A percentile compares a stretch with the other conserved stretches of the same genome.
These are phyloP conservation scores for Paecilomyces niveus DNA, from an alignment of 2,329 filamentous ascomycete genomes.

Conservation along the genomic window DNA sequence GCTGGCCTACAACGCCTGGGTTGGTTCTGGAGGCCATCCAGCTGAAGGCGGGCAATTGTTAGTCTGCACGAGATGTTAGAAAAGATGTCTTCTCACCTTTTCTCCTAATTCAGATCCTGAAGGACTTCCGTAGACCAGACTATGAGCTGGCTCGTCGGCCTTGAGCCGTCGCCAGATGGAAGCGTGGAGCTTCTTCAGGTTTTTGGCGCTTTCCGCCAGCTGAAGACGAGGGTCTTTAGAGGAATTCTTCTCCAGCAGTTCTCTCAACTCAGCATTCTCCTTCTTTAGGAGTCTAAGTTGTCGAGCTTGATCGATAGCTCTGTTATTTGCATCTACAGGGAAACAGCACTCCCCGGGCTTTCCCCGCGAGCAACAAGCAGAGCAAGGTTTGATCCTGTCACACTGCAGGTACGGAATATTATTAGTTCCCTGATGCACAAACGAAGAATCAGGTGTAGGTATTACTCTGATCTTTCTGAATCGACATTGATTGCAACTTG, in stretches of 20 bases:
- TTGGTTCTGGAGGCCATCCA: not conserved
- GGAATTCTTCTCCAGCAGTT: not conserved
- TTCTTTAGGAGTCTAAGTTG: constrained; percentile 1
- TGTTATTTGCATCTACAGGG: constrained; percentile 1
- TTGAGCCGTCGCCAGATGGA: not conserved
- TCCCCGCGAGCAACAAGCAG: not conserved
- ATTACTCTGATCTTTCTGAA: constrained; percentile 3
- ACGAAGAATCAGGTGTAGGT: not conserved
- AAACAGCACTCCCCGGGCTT: constrained; percentile 1
- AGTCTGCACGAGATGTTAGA: not conserved
- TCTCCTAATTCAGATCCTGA: not conserved
- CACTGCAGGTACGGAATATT: not conserved
- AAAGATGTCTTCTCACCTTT: not conserved
- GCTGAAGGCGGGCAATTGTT: not conserved
- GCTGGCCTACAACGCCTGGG: not conserved
- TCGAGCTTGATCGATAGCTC: constrained; percentile 1
- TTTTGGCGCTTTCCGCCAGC: not conserved
- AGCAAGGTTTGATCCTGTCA: constrained; percentile 4
- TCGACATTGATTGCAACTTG: constrained; percentile 3
- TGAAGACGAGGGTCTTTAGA: not conserved
- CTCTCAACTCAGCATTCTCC: not conserved
- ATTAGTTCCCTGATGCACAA: not conserved
- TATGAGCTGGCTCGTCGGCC: not conserved
- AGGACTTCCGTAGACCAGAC: not conserved
- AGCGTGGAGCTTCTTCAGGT: not conserved